Evolutionary conservation across 371 early-diverging fungal genomes (phyloP).

Genomic region (Saksenaea vasiformis): DNA sequence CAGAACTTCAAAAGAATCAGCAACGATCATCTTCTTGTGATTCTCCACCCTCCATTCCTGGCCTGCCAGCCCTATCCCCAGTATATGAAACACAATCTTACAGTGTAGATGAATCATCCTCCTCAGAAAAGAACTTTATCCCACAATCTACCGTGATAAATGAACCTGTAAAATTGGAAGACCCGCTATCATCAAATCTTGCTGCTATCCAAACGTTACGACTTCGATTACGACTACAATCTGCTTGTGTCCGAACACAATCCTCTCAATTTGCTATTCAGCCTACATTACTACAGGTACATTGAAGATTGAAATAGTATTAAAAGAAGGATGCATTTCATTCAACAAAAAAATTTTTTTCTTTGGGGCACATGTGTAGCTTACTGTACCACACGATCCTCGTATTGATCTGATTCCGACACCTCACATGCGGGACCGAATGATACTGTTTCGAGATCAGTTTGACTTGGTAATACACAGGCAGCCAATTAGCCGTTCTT

Average conservation of each 20-base stretch:
- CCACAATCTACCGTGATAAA: not conserved
- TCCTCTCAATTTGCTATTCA: constrained; percentile 37
- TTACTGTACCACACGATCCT: constrained; percentile 60
- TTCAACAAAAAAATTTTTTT: constrained; percentile 9
- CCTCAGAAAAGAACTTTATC: not conserved
- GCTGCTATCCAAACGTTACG: constrained; percentile 48
- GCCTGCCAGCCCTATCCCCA: constrained; percentile 7
- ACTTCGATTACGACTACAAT: constrained; percentile 38
- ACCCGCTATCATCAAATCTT: constrained; percentile 32
- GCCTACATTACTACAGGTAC: constrained; percentile 52
- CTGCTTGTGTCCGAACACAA: constrained; percentile 36
- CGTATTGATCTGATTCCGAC: constrained; percentile 64
- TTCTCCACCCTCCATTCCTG: not conserved
- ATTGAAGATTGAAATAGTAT: too few relatives aligned
- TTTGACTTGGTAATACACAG: constrained; percentile 39
- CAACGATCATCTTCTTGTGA: constrained; percentile 2
- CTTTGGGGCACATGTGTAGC: constrained; percentile 19
- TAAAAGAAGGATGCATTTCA: constrained; percentile 5
- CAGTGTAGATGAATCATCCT: not conserved
- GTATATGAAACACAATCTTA: not conserved
- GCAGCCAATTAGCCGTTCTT: not conserved
- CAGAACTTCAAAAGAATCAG: not conserved
- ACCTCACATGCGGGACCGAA: constrained; percentile 62
- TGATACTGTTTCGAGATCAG: constrained; percentile 60
- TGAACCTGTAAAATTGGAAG: constrained; percentile 18